Conservation (phyloP, 495 filamentous ascomycete genomes). For the Glonium stellatum region DNA sequence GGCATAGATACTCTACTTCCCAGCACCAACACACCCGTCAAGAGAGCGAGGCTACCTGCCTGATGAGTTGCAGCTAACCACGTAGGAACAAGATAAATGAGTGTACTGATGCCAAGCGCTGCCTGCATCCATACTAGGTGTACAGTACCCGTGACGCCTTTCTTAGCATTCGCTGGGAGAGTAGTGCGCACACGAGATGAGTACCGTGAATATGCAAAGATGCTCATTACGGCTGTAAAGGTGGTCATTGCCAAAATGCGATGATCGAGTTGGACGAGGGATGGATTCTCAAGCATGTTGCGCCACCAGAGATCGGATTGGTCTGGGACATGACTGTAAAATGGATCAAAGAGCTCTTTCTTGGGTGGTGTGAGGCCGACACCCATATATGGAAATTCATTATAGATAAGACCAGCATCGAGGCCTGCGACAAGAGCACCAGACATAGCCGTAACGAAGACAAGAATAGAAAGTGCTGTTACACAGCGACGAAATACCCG, state of each 20-base stretch:
- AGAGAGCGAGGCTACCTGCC: conserved; percentile 76
- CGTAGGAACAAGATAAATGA: conserved; percentile 87
- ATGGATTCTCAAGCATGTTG: conserved; percentile 95
- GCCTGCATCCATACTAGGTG: conserved; percentile 80
- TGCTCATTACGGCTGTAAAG: conserved; percentile 67
- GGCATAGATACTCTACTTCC: conserved; percentile 58
- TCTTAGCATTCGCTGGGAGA: conserved; percentile 58
- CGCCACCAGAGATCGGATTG: conserved; percentile 82
- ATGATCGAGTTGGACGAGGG: conserved; percentile 89
- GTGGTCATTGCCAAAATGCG: conserved; percentile 85
- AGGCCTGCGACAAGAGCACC: conserved; percentile 90
- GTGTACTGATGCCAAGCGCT: conserved; percentile 74
- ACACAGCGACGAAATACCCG: conserved; percentile 67
- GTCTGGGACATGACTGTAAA: conserved; percentile 77
- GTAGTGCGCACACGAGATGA: conserved; percentile 52
- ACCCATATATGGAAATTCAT: conserved; percentile 96
- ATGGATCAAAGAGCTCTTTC: conserved; percentile 71
- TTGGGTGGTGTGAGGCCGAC: conserved; percentile 69
- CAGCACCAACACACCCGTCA: conserved; percentile 74
- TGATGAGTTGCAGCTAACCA: conserved; percentile 87
- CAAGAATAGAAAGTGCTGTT: conserved; percentile 61
- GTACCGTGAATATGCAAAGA: conserved; percentile 70
- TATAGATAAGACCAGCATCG: conserved; percentile 95
- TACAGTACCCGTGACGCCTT: conserved; percentile 71
- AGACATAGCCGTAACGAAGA: conserved; percentile 86